phyloP scores from a whole-genome alignment of 352 stramenopile species.

The Lagenidium giganteum region DNA sequence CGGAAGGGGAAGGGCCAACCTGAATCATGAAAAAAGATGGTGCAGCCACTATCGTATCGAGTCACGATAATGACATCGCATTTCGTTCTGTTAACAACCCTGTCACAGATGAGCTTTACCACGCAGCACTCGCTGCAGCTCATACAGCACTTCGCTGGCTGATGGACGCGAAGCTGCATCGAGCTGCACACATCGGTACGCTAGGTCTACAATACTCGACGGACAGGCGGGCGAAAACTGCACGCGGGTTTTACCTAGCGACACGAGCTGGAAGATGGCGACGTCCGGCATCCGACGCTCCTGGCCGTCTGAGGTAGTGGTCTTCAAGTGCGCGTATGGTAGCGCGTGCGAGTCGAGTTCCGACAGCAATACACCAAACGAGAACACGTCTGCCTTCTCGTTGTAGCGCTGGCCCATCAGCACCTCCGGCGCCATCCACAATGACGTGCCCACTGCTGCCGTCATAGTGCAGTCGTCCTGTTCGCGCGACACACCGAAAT shows the following conservation, averaged over 20 bases:
- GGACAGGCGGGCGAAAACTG: conserved; percentile 18
- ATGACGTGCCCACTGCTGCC: conserved; percentile 25
- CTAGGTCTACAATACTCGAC: conserved; percentile 18
- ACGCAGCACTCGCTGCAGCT: too few relatives aligned
- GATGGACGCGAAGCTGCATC: conserved; percentile 18
- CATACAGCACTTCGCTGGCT: conserved; percentile 10
- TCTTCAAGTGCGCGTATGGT: conserved; percentile 21
- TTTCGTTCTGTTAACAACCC: too few relatives aligned
- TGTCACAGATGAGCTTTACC: too few relatives aligned
- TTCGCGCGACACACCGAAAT: conserved; percentile 32
- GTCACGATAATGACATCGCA: too few relatives aligned
- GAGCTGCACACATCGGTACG: conserved; percentile 18
- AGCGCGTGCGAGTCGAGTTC: conserved; percentile 22
- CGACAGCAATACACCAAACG: conserved; percentile 23
- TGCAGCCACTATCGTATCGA: too few relatives aligned
- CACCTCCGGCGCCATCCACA: conserved; percentile 34
- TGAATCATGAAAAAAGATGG: too few relatives aligned
- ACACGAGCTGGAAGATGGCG: conserved; percentile 9
- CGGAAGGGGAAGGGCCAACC: too few relatives aligned
- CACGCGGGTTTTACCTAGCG: conserved; percentile 17
- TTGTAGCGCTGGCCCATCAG: conserved; percentile 28
- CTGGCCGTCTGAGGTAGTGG: conserved; percentile 6
- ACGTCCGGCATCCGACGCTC: conserved; percentile 9
- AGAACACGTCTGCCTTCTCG: conserved; percentile 20
- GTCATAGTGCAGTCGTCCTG: conserved; percentile 29